A percentile compares a stretch with the other conserved stretches of the same genome.
phyloP scores from a whole-genome alignment of 495 filamentous ascomycete genomes.

The Tuber borchii region DNA sequence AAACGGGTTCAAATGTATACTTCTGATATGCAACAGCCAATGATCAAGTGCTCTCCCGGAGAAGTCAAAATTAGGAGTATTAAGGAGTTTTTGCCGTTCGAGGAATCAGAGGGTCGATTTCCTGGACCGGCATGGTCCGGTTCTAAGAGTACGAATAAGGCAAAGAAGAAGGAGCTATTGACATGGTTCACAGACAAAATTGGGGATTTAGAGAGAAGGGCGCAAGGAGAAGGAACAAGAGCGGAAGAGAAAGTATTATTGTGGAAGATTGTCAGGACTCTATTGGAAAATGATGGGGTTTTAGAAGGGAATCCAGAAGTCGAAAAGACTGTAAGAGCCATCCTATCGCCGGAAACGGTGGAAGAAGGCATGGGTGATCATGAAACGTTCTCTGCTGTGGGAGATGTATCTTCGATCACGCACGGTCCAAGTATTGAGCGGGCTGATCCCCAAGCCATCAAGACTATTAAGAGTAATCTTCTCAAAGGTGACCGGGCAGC shows the following conservation, averaged over 20 bases:
- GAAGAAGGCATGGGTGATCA: conserved; percentile 5
- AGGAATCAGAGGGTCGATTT: conserved; percentile 68
- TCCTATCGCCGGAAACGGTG: conserved; percentile 57
- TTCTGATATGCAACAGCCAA: conserved; percentile 61
- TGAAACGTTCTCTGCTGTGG: conserved; percentile 34
- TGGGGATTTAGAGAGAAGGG: conserved; percentile 55
- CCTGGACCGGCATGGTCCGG: conserved; percentile 65
- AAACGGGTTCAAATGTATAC: conserved; percentile 81
- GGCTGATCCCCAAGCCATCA: conserved; percentile 59
- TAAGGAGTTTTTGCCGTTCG: conserved; percentile 61
- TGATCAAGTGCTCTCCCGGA: conserved; percentile 76
- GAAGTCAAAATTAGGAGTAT: conserved; percentile 68
- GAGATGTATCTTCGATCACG: conserved; percentile 31
- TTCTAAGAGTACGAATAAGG: conserved; percentile 57
- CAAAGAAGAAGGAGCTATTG: conserved; percentile 88
- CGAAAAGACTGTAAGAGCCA: conserved; percentile 63
- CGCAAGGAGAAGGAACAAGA: conserved; percentile 56
- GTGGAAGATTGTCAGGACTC: conserved; percentile 74
- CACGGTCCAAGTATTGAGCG: conserved; percentile 51
- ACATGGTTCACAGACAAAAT: conserved; percentile 75
- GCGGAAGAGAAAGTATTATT: conserved; percentile 75
- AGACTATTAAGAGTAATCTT: conserved; percentile 63
- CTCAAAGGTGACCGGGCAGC: conserved; percentile 78
- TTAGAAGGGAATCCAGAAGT: conserved; percentile 67
- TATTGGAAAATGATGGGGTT: conserved; percentile 80